A percentile compares a stretch with the other conserved stretches of the same genome.
phyloP scores from a whole-genome alignment of 1,139 yeast genomes.

The Scheffersomyces lignicola region DNA sequence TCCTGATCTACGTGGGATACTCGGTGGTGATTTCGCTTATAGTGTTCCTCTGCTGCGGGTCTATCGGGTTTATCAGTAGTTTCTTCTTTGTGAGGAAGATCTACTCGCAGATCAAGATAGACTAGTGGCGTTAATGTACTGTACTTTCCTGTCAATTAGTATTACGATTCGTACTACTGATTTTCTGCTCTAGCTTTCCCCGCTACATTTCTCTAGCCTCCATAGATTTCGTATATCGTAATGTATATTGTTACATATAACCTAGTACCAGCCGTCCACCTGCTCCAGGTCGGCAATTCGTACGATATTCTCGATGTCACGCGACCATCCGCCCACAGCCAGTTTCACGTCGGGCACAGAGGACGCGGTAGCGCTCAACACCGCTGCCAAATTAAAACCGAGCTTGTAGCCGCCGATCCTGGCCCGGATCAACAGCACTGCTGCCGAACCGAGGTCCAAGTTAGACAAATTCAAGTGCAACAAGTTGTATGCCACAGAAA shows the following conservation, averaged over 20 bases:
- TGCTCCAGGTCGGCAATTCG: conserved; percentile 35
- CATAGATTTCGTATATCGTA: neutral
- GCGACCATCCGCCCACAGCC: conserved; percentile 28
- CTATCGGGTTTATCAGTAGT: conserved; percentile 79
- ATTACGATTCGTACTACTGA: no score
- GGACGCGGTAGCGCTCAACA: conserved; percentile 3
- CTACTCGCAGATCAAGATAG: conserved; percentile 84
- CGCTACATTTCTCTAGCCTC: neutral
- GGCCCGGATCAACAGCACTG: conserved; percentile 23
- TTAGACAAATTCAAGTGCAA: conserved; percentile 26
- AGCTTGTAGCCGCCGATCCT: conserved; percentile 29
- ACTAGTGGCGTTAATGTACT: no score
- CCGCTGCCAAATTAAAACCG: conserved; percentile 21
- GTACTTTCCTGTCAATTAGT: no score
- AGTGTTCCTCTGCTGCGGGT: conserved; percentile 81
- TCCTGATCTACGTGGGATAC: conserved; percentile 84
- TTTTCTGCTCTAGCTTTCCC: no score
- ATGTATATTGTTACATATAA: no score
- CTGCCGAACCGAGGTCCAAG: conserved; percentile 23
- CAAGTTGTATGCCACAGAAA: conserved; percentile 36
- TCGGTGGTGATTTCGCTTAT: conserved; percentile 68
- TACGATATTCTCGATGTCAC: conserved; percentile 24
- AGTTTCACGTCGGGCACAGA: conserved; percentile 8
- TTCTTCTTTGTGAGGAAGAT: conserved; percentile 76
- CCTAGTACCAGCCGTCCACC: conserved; percentile 38